Evolutionary conservation across 1,284 basidiomycete genomes (phyloP).

Genomic region (Marasmius fiardii): DNA sequence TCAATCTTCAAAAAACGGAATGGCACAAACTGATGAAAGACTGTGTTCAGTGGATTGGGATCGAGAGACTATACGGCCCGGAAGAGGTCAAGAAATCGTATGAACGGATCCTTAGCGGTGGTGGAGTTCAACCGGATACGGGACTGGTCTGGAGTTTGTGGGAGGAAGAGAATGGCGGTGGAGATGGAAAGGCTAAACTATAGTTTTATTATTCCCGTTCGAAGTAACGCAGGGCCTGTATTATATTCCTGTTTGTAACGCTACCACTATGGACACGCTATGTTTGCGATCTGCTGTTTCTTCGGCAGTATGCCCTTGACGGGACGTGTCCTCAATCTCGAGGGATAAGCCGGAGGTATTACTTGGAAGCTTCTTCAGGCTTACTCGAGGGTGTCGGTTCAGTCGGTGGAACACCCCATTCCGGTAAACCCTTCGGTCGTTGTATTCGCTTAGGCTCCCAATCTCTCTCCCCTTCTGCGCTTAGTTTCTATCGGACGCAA

Average conservation of each 20-base stretch:
- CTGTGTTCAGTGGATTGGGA: constrained; percentile 47
- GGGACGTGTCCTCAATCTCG: too few relatives aligned
- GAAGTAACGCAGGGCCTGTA: too few relatives aligned
- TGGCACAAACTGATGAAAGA: constrained; percentile 56
- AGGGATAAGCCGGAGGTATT: too few relatives aligned
- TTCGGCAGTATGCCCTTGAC: too few relatives aligned
- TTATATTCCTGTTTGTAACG: too few relatives aligned
- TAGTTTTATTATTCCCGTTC: too few relatives aligned
- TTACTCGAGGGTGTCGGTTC: too few relatives aligned
- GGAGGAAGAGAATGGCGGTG: constrained; percentile 26
- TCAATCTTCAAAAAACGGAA: constrained; percentile 43
- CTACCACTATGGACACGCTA: too few relatives aligned
- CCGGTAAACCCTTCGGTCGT: constrained; percentile 79
- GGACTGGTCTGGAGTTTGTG: constrained; percentile 64
- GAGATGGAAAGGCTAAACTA: constrained; percentile 4
- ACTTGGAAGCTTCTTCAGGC: too few relatives aligned
- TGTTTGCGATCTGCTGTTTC: too few relatives aligned
- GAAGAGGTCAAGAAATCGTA: constrained; percentile 46
- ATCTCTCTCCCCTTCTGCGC: constrained; percentile 58
- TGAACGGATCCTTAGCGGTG: constrained; percentile 35
- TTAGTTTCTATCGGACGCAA: constrained; percentile 62
- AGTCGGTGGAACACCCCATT: constrained; percentile 83
- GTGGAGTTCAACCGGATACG: constrained; percentile 51
- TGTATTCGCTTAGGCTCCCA: constrained; percentile 89
- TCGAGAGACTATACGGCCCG: constrained; percentile 44